A percentile compares a stretch with the other conserved stretches of the same genome.
phyloP scores from a whole-genome alignment of 106 monocot genomes.

The Platanthera guangdongensis region DNA sequence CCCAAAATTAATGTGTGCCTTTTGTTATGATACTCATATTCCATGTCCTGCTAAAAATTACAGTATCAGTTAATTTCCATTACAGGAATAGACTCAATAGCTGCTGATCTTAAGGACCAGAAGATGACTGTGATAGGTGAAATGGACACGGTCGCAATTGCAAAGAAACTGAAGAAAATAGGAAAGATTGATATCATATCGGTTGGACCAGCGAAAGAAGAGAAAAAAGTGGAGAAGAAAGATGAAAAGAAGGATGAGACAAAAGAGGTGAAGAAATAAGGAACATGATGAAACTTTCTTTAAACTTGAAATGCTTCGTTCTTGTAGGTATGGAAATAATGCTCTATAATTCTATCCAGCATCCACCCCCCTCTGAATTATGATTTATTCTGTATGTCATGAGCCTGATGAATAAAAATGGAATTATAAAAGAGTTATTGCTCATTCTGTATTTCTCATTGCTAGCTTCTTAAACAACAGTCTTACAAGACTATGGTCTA shows the following conservation, averaged over 20 bases:
- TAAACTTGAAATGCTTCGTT: not conserved
- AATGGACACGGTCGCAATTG: constrained; percentile 67
- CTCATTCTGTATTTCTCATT: too few relatives aligned
- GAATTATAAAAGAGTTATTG: too few relatives aligned
- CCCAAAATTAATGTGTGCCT: too few relatives aligned
- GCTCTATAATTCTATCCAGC: not conserved
- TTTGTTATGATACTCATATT: too few relatives aligned
- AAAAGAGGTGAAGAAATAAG: constrained; percentile 4
- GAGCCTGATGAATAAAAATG: too few relatives aligned
- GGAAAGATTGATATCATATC: constrained; percentile 68
- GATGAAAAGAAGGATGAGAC: constrained; percentile 4
- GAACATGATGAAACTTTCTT: not conserved
- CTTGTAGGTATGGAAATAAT: not conserved
- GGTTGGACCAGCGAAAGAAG: constrained; percentile 85
- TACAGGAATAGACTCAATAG: constrained; percentile 75
- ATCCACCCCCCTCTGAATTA: not conserved
- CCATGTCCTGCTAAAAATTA: too few relatives aligned
- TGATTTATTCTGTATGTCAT: not conserved
- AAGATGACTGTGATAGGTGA: constrained; percentile 75
- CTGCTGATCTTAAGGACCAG: constrained; percentile 73
- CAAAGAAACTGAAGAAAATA: constrained; percentile 78
- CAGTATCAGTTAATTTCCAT: too few relatives aligned
- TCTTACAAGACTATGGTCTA: too few relatives aligned
- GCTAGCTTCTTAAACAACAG: too few relatives aligned
- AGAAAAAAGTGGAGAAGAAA: constrained; percentile 73